phyloP scores from a whole-genome alignment of 257 asterid genomes.

The Solanum chmielewskii region DNA sequence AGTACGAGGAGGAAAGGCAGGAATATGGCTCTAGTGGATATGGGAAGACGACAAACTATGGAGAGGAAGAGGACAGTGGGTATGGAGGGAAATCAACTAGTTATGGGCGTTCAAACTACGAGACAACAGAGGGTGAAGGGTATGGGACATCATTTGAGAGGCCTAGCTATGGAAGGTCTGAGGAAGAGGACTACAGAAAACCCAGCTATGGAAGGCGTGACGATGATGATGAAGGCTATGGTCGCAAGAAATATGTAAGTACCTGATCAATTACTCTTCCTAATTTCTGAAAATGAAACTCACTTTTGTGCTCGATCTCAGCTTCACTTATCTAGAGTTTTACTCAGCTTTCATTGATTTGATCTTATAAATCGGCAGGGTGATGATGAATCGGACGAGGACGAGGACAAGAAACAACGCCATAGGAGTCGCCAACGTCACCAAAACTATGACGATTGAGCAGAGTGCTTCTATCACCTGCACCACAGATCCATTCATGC shows the following conservation, averaged over 20 bases:
- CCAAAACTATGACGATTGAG: slow-evolving; percentile 30
- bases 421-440: slow-evolving; percentile 12
- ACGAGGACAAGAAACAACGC: slow-evolving; percentile 12
- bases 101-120: background rate
- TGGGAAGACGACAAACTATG: slow-evolving; percentile 13
- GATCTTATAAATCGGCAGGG: slow-evolving; percentile 17
- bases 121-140: background rate
- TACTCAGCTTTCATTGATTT: background rate
- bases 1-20: background rate
- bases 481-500: background rate
- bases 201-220: slow-evolving; percentile 43
- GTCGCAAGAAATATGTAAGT: slow-evolving; percentile 72
- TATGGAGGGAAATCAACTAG: background rate
- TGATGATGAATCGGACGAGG: slow-evolving; percentile 10
- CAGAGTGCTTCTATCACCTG: background rate
- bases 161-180: slow-evolving; percentile 11
- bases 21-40: slow-evolving; percentile 7
- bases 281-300: background rate
- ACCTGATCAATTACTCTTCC: background rate
- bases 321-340: background rate
- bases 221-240: slow-evolving; percentile 31
- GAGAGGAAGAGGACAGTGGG: slow-evolving; percentile 4
- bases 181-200: slow-evolving; percentile 44
- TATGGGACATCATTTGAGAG: background rate
- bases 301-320: background rate